Base-by-base conservation (phyloP, 805 yeast species). In the Yamadazyma philogaea region DNA sequence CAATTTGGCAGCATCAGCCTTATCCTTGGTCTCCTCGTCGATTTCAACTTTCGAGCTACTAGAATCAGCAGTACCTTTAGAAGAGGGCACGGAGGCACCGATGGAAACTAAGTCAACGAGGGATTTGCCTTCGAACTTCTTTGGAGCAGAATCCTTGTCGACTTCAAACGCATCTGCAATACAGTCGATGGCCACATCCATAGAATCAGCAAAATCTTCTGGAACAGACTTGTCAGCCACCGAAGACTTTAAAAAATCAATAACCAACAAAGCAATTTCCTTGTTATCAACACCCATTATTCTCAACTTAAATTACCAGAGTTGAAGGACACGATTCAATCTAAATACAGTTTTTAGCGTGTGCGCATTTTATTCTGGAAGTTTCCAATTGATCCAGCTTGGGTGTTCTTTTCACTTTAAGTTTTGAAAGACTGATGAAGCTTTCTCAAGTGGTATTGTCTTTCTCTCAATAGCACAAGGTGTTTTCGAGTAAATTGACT, bases 131-230 rank as follows among this genome's bases (percentile, higher is more conserved):
- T 28, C 37, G 10, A 38, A 38, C 15, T 61, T 46, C 10, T 67
- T 48, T 24, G 59, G 56, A 27, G 63, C 53, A 27, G 74, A 73
- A 19, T 75, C 82, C 52, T 75, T 73, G 50, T 76, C 72, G 19
- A 90, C 81, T 38, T 73, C 81, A 60, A 84, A 91, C 8, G 95
- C 88, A 55, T 90, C 98, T 18, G 86, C 79, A 44, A 93, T 79
- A 70, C 97, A 88, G 58, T 88, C 96, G 51, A 89, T 77, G 47
- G 98, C 98, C 39, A 91, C 95, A 51, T 89, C 96, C 53, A 91
- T 73, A 7, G 96, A 87, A 53, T 93, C 98, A 43, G 75, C 74
- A 59, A 82, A 87, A 50, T 91, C 98, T 48, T 81, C 85, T 28
- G 83, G 66, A 35, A 90, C 77, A 33, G 77, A 76, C 33, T 86